Percentiles rank a stretch among this genome's conserved stretches.
Evolutionary conservation across 768 basidiomycete species (phyloP).

Genomic region (Phaffia australis): DNA sequence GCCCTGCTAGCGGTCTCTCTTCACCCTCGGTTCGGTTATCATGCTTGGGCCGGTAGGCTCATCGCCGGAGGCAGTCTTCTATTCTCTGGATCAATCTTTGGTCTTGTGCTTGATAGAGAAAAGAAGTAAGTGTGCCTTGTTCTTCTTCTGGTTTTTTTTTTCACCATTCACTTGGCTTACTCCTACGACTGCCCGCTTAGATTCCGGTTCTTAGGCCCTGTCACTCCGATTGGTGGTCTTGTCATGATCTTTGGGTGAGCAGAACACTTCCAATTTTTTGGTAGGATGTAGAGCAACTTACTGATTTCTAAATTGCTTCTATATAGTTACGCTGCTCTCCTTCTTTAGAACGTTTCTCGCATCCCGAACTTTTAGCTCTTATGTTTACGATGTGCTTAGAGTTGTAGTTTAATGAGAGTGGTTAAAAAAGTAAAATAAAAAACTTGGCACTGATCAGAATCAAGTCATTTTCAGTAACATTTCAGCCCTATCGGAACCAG

Average conservation of each 20-base stretch:
- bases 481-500: constrained; percentile 7
- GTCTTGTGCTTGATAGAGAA: constrained; percentile 15
- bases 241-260: constrained; percentile 19
- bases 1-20: constrained; percentile 13
- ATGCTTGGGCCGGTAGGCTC: constrained; percentile 15
- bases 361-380: no score
- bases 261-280: background rate
- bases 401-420: no score
- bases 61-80: constrained; percentile 17
- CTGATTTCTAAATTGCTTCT: background rate
- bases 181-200: background rate
- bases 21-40: constrained; percentile 19
- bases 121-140: constrained; percentile 6
- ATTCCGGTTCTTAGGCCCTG: constrained; percentile 14
- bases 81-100: constrained; percentile 12
- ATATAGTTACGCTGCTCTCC: constrained; percentile 4
- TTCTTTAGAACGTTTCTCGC: background rate
- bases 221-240: constrained; percentile 19
- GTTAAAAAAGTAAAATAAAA: no score
- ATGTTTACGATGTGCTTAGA: no score
- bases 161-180: background rate
- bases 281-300: background rate
- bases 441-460: no score
- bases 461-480: no score
- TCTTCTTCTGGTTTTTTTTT: background rate